Evolutionary conservation across 2,329 filamentous ascomycete genomes (phyloP).

Genomic region (Zymoseptoria crescenta): DNA sequence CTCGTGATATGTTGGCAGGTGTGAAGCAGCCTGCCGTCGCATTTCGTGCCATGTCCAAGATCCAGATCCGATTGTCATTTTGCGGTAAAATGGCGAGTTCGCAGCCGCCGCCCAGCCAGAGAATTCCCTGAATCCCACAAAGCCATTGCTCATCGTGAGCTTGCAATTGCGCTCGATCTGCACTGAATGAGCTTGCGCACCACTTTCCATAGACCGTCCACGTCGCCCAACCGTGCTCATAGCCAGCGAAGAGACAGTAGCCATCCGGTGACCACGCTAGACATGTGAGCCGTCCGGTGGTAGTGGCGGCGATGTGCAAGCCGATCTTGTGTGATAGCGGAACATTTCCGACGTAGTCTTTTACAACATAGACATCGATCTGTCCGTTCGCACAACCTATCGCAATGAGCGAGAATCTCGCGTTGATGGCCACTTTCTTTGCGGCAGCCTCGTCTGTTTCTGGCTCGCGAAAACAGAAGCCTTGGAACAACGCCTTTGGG

Average conservation of each 20-base stretch:
- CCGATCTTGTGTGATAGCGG: slow-evolving; percentile 73
- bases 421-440: slow-evolving; percentile 75
- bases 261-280: slow-evolving; percentile 89
- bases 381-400: slow-evolving; percentile 73
- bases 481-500: slow-evolving; percentile 68
- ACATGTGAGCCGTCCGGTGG: slow-evolving; percentile 64
- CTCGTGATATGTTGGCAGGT: slow-evolving; percentile 81
- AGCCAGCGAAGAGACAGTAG: slow-evolving; percentile 91
- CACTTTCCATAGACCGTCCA: slow-evolving; percentile 97
- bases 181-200: slow-evolving; percentile 73
- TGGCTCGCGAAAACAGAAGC: slow-evolving; percentile 82
- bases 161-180: slow-evolving; percentile 56
- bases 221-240: slow-evolving; percentile 84
- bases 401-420: slow-evolving; percentile 86
- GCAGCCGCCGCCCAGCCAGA: slow-evolving; percentile 81
- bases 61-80: slow-evolving; percentile 72
- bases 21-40: slow-evolving; percentile 89
- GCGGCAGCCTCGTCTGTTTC: slow-evolving; percentile 53
- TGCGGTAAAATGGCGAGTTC: slow-evolving; percentile 66
- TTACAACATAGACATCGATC: slow-evolving; percentile 82
- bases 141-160: slow-evolving; percentile 76
- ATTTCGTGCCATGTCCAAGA: slow-evolving; percentile 86
- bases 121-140: slow-evolving; percentile 65
- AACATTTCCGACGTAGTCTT: slow-evolving; percentile 90
- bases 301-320: slow-evolving; percentile 57